Percentiles rank a stretch among this genome's conserved stretches.
Evolutionary conservation across 805 yeast genomes (phyloP).

Genomic region (Teunomyces atbi): DNA sequence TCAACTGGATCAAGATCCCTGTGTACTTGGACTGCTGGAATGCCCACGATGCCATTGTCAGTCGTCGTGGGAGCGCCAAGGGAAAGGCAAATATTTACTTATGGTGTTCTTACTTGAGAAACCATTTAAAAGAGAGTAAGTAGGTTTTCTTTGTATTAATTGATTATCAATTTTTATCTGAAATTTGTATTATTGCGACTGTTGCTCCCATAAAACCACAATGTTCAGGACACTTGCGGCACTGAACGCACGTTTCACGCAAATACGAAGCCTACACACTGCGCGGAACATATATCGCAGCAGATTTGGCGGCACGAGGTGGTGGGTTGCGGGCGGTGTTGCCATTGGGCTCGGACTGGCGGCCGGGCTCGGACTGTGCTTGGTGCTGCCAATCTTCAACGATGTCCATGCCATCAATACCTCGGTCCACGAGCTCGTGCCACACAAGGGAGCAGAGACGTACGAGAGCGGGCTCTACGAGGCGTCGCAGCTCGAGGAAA

Average conservation of each 20-base stretch:
- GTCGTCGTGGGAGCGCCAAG: slow-evolving; percentile 63
- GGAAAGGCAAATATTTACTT: slow-evolving; percentile 54
- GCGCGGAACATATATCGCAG: neutral
- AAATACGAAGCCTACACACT: neutral
- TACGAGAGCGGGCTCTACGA: slow-evolving; percentile 64
- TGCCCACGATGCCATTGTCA: slow-evolving; percentile 85
- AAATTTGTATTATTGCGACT: neutral
- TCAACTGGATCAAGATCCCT: slow-evolving; percentile 78
- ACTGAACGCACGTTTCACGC: neutral
- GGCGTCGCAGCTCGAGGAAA: slow-evolving; percentile 58
- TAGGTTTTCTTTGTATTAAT: too few species aligned
- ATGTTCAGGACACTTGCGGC: too few species aligned
- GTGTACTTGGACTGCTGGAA: slow-evolving; percentile 69
- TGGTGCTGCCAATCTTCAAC: slow-evolving; percentile 13
- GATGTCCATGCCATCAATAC: slow-evolving; percentile 33
- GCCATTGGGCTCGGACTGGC: neutral
- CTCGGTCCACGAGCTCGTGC: slow-evolving; percentile 38
- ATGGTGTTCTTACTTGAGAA: slow-evolving; percentile 44
- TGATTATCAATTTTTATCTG: too few species aligned
- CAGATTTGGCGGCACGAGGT: neutral
- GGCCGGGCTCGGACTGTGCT: neutral
- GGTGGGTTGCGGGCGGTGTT: neutral
- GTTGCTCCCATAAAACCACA: too few species aligned
- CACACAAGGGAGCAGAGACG: slow-evolving; percentile 56
- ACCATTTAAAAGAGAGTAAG: slow-evolving; percentile 18